Conservation (phyloP, 2,329 filamentous ascomycete genomes). For the Sordariomycetes sp. region DNA sequence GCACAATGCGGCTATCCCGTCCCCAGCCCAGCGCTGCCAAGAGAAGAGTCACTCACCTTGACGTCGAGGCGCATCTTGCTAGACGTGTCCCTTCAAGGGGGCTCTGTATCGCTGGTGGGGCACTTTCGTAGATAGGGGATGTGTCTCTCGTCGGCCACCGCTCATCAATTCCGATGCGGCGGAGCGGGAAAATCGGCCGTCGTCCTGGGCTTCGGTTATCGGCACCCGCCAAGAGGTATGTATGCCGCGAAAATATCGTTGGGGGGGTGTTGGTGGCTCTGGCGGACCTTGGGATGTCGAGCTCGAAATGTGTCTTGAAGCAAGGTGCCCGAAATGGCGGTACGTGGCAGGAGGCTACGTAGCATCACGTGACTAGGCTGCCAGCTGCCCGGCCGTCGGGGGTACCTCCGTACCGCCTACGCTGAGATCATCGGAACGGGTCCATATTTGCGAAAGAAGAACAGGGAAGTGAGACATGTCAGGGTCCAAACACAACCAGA, state of each 20-base stretch:
- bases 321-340: slow-evolving; percentile 1
- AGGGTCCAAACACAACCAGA: too few relatives aligned
- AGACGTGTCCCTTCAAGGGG: slow-evolving; percentile 5
- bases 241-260: not conserved
- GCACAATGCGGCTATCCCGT: not conserved
- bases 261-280: not conserved
- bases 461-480: too few relatives aligned
- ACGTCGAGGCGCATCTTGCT: slow-evolving; percentile 12
- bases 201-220: not conserved
- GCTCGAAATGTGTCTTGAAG: slow-evolving; percentile 4
- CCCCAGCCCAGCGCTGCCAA: not conserved
- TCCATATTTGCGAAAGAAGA: not conserved
- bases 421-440: not conserved
- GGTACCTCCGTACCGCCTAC: not conserved
- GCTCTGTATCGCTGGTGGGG: slow-evolving; percentile 1
- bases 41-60: slow-evolving; percentile 5
- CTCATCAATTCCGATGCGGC: not conserved
- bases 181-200: not conserved
- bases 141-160: not conserved
- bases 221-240: not conserved
- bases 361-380: not conserved
- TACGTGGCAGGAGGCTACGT: slow-evolving; percentile 1
- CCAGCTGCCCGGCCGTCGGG: not conserved
- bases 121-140: slow-evolving; percentile 1
- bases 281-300: slow-evolving; percentile 1